phyloP scores from a whole-genome alignment of 441 rosid genomes.

The Pelargonium myrrhifolium region DNA sequence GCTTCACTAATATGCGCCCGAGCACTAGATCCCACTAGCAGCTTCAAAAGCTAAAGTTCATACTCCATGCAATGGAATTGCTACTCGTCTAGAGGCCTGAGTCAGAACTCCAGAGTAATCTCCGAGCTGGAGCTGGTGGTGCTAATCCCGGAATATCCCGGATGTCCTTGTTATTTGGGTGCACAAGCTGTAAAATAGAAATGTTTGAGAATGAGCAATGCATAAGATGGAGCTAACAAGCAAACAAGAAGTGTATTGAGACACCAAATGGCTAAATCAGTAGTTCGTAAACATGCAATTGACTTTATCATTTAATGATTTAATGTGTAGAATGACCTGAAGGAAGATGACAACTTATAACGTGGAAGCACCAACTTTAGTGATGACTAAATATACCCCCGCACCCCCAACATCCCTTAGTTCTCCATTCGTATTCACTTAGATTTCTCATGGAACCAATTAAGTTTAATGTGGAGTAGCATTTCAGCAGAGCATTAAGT shows the following conservation, averaged over 20 bases:
- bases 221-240: not conserved
- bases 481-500: too few species aligned
- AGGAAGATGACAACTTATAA: not conserved
- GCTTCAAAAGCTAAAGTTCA: slow-evolving; percentile 7
- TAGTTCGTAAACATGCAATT: not conserved
- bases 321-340: not conserved
- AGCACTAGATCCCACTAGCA: slow-evolving; percentile 10
- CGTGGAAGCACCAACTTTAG: not conserved
- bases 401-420: not conserved
- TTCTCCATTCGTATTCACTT: not conserved
- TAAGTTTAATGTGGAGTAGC: too few species aligned
- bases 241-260: not conserved
- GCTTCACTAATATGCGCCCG: slow-evolving; percentile 5
- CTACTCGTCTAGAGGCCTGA: slow-evolving; percentile 12
- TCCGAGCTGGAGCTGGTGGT: slow-evolving; percentile 75
- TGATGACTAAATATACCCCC: not conserved
- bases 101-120: slow-evolving; percentile 57
- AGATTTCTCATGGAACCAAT: not conserved
- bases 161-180: slow-evolving; percentile 91
- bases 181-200: slow-evolving; percentile 48
- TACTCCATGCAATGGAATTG: slow-evolving; percentile 1
- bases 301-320: not conserved
- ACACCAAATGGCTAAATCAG: not conserved
- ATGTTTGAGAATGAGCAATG: not conserved
- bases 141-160: slow-evolving; percentile 81